A percentile compares a stretch with the other conserved stretches of the same genome.
Evolutionary conservation across 225 moss, liverwort and hornwort species (phyloP).

Genomic region (Polytrichum formosum): DNA sequence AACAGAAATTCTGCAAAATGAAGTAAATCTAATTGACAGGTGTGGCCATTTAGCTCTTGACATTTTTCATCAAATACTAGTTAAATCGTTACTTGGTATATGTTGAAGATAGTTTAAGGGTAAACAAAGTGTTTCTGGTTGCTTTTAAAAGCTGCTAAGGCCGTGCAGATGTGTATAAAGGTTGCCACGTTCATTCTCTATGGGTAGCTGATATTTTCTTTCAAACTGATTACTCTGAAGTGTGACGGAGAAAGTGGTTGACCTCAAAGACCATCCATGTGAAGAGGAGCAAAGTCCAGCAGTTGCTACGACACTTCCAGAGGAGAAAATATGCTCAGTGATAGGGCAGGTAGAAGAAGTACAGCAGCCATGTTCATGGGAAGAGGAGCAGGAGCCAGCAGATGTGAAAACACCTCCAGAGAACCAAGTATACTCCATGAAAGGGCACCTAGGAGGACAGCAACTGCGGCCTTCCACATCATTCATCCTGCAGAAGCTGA

Average conservation of each 20-base stretch:
- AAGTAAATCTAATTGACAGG: conserved; percentile 34
- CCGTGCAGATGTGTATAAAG: no score
- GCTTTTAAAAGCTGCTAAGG: background rate
- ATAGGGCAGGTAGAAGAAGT: background rate
- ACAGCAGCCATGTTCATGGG: conserved; percentile 35
- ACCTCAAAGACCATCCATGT: conserved; percentile 18
- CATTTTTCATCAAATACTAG: background rate
- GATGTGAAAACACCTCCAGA: conserved; percentile 10
- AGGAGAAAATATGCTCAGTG: background rate
- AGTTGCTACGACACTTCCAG: conserved; percentile 6
- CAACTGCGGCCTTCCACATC: conserved; percentile 54
- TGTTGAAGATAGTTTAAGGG: conserved; percentile 1
- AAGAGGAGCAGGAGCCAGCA: conserved; percentile 7
- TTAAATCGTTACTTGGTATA: background rate
- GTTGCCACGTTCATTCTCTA: background rate
- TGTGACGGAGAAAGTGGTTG: conserved; percentile 12
- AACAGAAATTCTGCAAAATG: conserved; percentile 9
- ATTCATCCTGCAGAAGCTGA: conserved; percentile 46
- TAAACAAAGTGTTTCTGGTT: background rate
- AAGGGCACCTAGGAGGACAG: background rate
- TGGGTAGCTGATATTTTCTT: conserved; percentile 11
- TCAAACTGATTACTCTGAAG: conserved; percentile 19
- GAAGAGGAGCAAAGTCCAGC: conserved; percentile 25
- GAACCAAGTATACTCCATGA: background rate
- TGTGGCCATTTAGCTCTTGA: background rate